Evolutionary conservation across 225 moss, liverwort and hornwort species (phyloP).

Genomic region (Antitrichia curtipendula): DNA sequence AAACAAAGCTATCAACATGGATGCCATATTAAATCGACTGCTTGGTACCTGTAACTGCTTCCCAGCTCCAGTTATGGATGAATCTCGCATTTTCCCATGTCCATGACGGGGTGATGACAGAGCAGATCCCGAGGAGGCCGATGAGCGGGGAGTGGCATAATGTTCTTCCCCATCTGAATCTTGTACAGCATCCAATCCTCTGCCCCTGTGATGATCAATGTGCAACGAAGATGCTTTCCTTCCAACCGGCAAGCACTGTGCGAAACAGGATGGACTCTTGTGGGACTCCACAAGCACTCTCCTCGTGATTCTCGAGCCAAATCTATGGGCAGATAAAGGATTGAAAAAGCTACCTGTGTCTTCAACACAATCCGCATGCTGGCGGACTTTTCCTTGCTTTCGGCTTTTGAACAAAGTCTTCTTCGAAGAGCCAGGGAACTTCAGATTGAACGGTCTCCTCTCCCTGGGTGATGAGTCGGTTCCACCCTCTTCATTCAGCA

Average conservation of each 20-base stretch:
- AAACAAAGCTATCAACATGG: slow-evolving; percentile 15
- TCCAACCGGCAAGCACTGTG: neutral
- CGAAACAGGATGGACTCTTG: neutral
- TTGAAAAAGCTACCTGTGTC: neutral
- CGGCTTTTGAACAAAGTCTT: neutral
- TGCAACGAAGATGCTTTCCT: neutral
- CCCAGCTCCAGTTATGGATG: neutral
- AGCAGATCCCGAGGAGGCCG: neutral
- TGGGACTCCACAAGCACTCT: neutral
- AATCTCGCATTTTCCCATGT: neutral
- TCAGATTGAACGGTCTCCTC: neutral
- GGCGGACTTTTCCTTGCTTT: neutral
- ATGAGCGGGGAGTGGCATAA: neutral
- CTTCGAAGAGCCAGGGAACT: neutral
- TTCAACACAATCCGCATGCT: neutral
- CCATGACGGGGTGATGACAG: neutral
- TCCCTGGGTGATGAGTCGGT: neutral
- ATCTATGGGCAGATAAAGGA: neutral
- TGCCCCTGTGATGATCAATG: neutral
- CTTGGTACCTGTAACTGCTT: neutral
- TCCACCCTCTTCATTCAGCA: neutral
- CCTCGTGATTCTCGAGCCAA: neutral
- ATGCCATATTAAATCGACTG: slow-evolving; percentile 18
- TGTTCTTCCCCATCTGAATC: neutral
- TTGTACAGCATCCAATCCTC: neutral